Evolutionary conservation across 371 early-diverging fungal species (phyloP), one percentile per base, ranked within the genome.

Genomic region (Mucor indicus): DNA sequence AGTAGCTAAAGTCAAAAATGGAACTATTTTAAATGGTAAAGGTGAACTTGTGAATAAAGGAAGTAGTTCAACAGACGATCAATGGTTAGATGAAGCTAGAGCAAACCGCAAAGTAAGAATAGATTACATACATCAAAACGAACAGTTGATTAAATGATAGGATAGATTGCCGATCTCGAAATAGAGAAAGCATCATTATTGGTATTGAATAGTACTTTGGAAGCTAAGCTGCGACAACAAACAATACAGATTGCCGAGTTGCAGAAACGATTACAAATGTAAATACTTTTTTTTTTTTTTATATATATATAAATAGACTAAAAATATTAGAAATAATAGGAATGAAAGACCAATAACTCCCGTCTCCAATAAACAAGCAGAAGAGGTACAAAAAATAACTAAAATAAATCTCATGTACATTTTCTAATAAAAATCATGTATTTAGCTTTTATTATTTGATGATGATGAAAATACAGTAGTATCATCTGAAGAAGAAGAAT

Each of bases 121-220:
- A 13, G 15, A 13, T 30, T n/a, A 10, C 24, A 1, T 30, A 17
- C 11, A 38, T 23, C 22, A 41, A 32, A 30, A 23, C 21, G 13
- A 38, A 13, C 29, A 24, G 22, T 43, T 52, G 19, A 35, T 36
- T 48, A 21, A 15, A 30, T 25, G 12, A 29, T 38, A 21, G 44
- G 10, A 40, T 53, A 77, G 67, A 72, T 77, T 64, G 69, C 60
- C 39, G 78, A 77, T 61, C 60, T 77, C 19, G 73, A 77, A 51
- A 72, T 77, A 37, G 70, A 70, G 37, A 77, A 77, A 27, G 47
- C 58, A 20, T 72, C 73, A 12, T 53, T 77, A 15, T 40, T 77
- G n/a, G 56, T 60, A 13, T 44, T 77, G 33, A 77, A 75, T 22
- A 48, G 58, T 23, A 64, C 67, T 12, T 54, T 77, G 46, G 78